Evolutionary conservation across 1,284 basidiomycete genomes (phyloP), one percentile per base, ranked within the genome.

Genomic region (Phenoliferia sp.): DNA sequence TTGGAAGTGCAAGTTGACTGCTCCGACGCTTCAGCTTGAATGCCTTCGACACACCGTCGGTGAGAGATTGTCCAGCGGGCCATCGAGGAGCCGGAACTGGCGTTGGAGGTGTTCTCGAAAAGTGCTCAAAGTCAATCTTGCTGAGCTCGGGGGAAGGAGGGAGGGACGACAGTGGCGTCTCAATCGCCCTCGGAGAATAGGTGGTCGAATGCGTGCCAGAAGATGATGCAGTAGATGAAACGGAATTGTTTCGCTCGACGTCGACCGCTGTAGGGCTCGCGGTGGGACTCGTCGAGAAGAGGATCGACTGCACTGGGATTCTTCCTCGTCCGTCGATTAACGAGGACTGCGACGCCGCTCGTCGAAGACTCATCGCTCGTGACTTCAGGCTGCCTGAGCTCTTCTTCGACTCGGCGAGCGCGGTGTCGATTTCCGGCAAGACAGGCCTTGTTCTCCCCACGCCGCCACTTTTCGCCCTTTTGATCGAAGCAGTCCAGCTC

Each of bases 191-290:
- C n/a, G 29, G n/a, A 65, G 68, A 69, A 5, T 66, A 67, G 15
- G 68, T 63, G 10, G 63, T 61, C 12, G 63, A 57, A 29, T 62
- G 66, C 7, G 71, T 69, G 3, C 59, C 63, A 32, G 63, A 66
- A 9, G 63, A 66, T 3, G 70, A 70, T 3, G 67, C 36, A 9
- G 65, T 60, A n/a, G 71, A 73, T 16, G 69, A 70, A 12, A 73
- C 71, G 10, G 71, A 73, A 62, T 73, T 73, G 66, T 70, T 70
- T 15, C 71, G 55, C 44, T 70, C 71, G 56, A 73, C 67, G 32
- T 35, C 64, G 19, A 63, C 52, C 33, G 39, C 32, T 4, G 52
- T 22, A 19, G 7, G 16, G 10, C 34, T 22, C 5, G 48, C 29
- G 4, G 35, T 26, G 32, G 60, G 54, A 9, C 33, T 39, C 1